Percentiles rank a stretch among this genome's conserved stretches.
phyloP scores from a whole-genome alignment of 1,284 basidiomycete genomes.

The Cryptococcus sp. region DNA sequence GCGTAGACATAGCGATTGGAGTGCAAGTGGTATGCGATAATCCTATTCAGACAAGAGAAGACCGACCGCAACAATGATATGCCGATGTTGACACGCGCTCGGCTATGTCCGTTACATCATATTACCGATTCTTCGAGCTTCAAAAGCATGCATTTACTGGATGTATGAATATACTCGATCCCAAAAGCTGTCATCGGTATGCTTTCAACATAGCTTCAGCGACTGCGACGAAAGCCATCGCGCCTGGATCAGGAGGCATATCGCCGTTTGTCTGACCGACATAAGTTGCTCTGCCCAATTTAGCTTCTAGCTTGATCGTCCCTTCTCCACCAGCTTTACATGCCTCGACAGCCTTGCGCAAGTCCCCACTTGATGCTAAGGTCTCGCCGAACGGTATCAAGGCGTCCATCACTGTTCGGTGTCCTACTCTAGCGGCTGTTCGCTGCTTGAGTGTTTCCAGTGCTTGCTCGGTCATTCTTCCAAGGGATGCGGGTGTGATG shows the following conservation, averaged over 20 bases:
- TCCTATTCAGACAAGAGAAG: too few species aligned
- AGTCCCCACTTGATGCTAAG: conserved; percentile 38
- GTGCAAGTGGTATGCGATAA: too few species aligned
- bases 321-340: conserved; percentile 50
- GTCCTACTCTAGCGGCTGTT: conserved; percentile 54
- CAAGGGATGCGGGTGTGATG: conserved; percentile 30
- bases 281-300: conserved; percentile 55
- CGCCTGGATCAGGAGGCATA: conserved; percentile 51
- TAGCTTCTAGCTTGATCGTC: conserved; percentile 51
- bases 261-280: conserved; percentile 48
- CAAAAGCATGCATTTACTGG: too few species aligned
- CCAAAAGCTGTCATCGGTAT: neutral
- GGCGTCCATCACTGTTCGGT: conserved; percentile 56
- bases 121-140: too few species aligned
- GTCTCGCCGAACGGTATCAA: conserved; percentile 55
- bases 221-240: conserved; percentile 49
- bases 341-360: conserved; percentile 45
- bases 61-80: too few species aligned
- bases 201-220: conserved; percentile 35
- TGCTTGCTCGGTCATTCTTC: conserved; percentile 30
- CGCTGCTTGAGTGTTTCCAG: conserved; percentile 51
- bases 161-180: too few species aligned
- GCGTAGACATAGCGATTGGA: too few species aligned
- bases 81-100: too few species aligned
- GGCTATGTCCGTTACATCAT: too few species aligned